phyloP scores from a whole-genome alignment of 2,329 filamentous ascomycete genomes.

The Alternaria panax region DNA sequence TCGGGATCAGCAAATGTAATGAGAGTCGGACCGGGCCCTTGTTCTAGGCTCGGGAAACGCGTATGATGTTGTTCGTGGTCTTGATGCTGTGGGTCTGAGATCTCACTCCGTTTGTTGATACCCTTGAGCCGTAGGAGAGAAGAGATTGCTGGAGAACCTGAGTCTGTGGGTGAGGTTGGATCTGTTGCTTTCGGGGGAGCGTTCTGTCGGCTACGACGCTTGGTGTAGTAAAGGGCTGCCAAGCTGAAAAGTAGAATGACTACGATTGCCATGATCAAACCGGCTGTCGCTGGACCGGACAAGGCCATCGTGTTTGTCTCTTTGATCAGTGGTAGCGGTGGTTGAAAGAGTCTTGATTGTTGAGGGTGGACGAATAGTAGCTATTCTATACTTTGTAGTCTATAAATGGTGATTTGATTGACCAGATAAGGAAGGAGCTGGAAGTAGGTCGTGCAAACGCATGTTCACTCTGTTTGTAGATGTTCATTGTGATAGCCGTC shows the following conservation, averaged over 20 bases:
- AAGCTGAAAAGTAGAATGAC: not conserved
- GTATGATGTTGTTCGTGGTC: not conserved
- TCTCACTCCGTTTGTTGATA: not conserved
- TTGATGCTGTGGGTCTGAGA: not conserved
- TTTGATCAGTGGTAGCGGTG: not conserved
- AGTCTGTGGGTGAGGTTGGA: not conserved
- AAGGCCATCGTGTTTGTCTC: not conserved
- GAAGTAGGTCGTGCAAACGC: not conserved
- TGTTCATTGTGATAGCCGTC: conserved; percentile 1
- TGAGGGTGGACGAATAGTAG: no score
- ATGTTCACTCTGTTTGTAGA: not conserved
- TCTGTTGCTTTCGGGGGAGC: not conserved
- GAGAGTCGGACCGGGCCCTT: conserved; percentile 7
- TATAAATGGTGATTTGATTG: not conserved
- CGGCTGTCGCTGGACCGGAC: not conserved
- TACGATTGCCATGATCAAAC: not conserved
- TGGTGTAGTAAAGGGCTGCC: not conserved
- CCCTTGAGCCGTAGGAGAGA: not conserved
- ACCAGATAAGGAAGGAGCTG: not conserved
- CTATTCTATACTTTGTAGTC: not conserved
- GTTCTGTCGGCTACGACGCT: not conserved
- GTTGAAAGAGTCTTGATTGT: not conserved
- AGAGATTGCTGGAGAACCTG: not conserved
- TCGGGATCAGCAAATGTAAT: not conserved
- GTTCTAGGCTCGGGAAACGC: not conserved